Percentiles rank a stretch among this genome's conserved stretches.
phyloP scores from a whole-genome alignment of 2,329 filamentous ascomycete genomes.

The Colletotrichum sp. region DNA sequence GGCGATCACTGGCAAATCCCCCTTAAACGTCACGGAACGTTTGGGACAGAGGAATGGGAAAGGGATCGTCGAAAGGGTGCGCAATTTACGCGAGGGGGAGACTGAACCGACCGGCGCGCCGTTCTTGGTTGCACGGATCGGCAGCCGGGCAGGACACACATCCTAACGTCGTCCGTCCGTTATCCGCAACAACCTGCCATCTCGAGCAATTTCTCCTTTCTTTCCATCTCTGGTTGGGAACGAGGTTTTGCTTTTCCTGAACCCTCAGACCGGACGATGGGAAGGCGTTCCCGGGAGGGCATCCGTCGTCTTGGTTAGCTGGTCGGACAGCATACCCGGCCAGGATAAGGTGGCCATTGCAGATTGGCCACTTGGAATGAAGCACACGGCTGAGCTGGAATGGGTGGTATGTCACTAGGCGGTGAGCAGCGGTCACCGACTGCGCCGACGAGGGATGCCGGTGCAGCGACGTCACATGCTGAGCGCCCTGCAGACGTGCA shows the following conservation, averaged over 20 bases:
- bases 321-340: neutral
- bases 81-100: neutral
- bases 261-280: neutral
- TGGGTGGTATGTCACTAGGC: conserved; percentile 16
- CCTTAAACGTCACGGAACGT: conserved; percentile 12
- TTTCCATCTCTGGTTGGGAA: neutral
- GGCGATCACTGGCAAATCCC: conserved; percentile 14
- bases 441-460: conserved; percentile 11
- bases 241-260: neutral
- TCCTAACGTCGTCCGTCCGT: neutral
- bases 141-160: neutral
- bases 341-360: neutral
- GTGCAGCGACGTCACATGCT: conserved; percentile 15
- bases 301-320: neutral
- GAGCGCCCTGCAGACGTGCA: neutral
- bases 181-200: neutral
- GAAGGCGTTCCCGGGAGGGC: neutral
- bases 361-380: neutral
- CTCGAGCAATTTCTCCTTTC: conserved; percentile 8
- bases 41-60: neutral
- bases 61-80: neutral
- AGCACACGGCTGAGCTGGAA: neutral
- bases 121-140: conserved; percentile 13
- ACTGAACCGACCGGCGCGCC: neutral
- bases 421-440: conserved; percentile 15